Conservation (phyloP, 1,284 basidiomycete genomes). For the Pterulicium gracile region DNA sequence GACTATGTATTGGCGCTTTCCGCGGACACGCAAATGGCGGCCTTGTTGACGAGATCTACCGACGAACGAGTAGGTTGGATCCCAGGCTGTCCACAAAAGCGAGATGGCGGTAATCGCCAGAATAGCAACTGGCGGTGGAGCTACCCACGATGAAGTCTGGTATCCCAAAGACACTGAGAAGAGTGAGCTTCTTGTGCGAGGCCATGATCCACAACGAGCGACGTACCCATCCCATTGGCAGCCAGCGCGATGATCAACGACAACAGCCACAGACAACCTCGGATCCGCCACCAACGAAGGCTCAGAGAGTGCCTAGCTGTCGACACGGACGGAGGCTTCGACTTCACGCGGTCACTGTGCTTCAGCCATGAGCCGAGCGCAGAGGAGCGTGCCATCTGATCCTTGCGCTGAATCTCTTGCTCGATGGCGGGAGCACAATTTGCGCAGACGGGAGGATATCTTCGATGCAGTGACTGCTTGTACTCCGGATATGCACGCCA, state of each 20-base stretch:
- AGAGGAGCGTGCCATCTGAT: constrained; percentile 1
- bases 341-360: neutral
- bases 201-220: neutral
- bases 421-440: neutral
- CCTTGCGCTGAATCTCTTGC: constrained; percentile 1
- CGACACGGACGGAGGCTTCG: neutral
- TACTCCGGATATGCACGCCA: neutral
- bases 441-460: neutral
- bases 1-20: neutral
- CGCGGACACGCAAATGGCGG: neutral
- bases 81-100: neutral
- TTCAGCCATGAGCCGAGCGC: neutral
- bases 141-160: neutral
- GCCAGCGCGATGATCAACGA: neutral
- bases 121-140: neutral
- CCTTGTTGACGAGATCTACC: neutral
- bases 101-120: neutral
- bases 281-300: constrained; percentile 1
- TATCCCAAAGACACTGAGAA: neutral
- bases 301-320: neutral
- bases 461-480: neutral
- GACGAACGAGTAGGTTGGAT: neutral
- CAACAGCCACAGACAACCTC: neutral
- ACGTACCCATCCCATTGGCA: neutral
- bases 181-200: neutral